phyloP scores from a whole-genome alignment of 768 basidiomycete genomes.

The Xanthoconium purpureum region DNA sequence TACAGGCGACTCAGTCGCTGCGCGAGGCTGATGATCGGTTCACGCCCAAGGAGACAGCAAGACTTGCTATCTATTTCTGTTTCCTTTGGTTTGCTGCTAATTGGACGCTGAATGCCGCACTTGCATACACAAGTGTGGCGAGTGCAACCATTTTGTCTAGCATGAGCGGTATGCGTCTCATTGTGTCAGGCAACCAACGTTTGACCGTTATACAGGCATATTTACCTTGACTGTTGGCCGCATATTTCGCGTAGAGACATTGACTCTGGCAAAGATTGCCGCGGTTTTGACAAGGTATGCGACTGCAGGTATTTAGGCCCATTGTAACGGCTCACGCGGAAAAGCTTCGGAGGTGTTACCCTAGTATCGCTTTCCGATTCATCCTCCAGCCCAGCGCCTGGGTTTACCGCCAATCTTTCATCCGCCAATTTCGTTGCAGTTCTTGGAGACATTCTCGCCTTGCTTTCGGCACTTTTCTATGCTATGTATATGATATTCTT shows the following conservation, averaged over 20 bases:
- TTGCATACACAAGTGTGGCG: constrained; percentile 90
- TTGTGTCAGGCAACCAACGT: not conserved
- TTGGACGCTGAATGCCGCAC: constrained; percentile 81
- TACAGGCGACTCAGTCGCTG: constrained; percentile 9
- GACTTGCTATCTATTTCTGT: constrained; percentile 77
- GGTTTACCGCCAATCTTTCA: constrained; percentile 7
- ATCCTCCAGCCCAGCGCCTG: constrained; percentile 18
- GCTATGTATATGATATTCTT: constrained; percentile 85
- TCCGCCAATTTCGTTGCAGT: constrained; percentile 28
- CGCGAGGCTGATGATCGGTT: constrained; percentile 39
- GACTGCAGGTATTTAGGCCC: not conserved
- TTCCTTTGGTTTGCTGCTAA: constrained; percentile 94
- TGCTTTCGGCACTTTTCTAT: constrained; percentile 86
- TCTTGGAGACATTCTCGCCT: constrained; percentile 78
- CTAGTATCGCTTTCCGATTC: constrained; percentile 91
- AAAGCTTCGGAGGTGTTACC: constrained; percentile 76
- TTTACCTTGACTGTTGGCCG: constrained; percentile 88
- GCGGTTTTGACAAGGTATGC: constrained; percentile 79
- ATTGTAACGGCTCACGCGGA: constrained; percentile 7
- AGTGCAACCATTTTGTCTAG: constrained; percentile 87
- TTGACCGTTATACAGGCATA: constrained; percentile 57
- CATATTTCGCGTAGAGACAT: constrained; percentile 73
- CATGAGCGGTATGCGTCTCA: constrained; percentile 68
- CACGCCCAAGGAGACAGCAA: constrained; percentile 66
- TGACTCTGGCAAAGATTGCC: constrained; percentile 67